Base-by-base conservation (phyloP, 371 early-diverging fungal genomes). In the Apophysomyces sp. region DNA sequence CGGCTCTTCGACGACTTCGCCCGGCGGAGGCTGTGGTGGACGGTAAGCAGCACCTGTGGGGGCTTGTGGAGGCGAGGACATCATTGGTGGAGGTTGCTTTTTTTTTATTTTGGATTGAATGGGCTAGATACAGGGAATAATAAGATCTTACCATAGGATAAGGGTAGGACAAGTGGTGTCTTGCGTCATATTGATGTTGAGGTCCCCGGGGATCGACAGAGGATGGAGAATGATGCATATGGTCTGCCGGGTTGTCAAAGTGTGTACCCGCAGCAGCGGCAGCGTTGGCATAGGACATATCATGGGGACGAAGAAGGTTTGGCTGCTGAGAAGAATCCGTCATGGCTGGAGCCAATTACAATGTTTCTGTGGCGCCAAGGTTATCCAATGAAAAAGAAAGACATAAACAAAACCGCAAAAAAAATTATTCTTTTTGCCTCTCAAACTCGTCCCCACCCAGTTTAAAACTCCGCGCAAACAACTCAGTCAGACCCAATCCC, bases 1-100 rank as follows among this genome's bases (percentile, higher is more conserved):
- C 6, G 92, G 91, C 40, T 91, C 89, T 39, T 80, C 80, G 16
- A 70, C 78, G 24, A 86, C 87, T 13, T 74, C 81, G 2, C 39
- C 61, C 3, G 69, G 56, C 12, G 68, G 31, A 16, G 68, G 60
- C 15, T 31, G 36, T 15, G 37, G 58, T 15, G 41, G 41, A 7
- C 41, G 11, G 18, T 41, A 41, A n/a, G 41, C 41, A 15, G 41
- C 41, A 7, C 41, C 41, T n/a, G 41, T 41, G 41, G 41, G 13
- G 6, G 41, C 41, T 41, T 41, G 41, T 9, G 41, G 41, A 15
- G 41, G 41, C 41, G 41, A 41, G n/a, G 41, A 41, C 41, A 41
- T 41, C 41, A 41, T 41, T 41, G 41, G 41, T 41, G 41, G 41
- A 41, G 41, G 41, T 41, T 41, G 41, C 41, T 41, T 13, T 41